phyloP scores from a whole-genome alignment of 345 rosid species.

The Populus deltoides region DNA sequence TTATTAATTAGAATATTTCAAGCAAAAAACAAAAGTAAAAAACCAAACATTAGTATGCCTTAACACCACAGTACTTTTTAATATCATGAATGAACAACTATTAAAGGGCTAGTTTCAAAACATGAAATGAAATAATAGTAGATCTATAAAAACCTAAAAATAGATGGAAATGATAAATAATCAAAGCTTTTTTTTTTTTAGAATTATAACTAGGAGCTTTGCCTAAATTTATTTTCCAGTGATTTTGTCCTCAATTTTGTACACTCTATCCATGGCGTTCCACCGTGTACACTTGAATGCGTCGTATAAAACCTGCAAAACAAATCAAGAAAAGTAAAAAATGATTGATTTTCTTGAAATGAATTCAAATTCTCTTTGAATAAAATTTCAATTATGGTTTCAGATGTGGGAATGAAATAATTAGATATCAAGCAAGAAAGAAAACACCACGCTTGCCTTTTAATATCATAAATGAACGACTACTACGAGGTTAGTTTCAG shows the following conservation, averaged over 20 bases:
- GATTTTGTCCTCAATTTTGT: constrained; percentile 92
- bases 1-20: too few species aligned
- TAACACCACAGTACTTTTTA: constrained; percentile 67
- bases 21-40: not conserved
- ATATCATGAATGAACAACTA: constrained; percentile 63
- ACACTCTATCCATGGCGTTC: constrained; percentile 73
- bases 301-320: constrained; percentile 54
- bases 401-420: not conserved
- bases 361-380: too few species aligned
- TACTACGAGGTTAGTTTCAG: constrained; percentile 73
- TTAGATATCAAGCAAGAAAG: not conserved
- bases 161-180: constrained; percentile 67
- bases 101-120: constrained; percentile 72
- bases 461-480: constrained; percentile 59
- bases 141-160: constrained; percentile 90
- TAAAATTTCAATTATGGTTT: too few species aligned
- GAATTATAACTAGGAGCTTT: constrained; percentile 62
- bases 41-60: constrained; percentile 37
- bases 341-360: not conserved
- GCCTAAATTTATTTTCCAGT: constrained; percentile 86
- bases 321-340: not conserved
- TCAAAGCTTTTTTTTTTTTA: constrained; percentile 46
- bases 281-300: constrained; percentile 76
- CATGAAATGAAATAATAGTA: constrained; percentile 69
- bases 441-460: constrained; percentile 60